Base-by-base conservation (phyloP, 1,284 basidiomycete species). In the Sanghuangporus baumii region DNA sequence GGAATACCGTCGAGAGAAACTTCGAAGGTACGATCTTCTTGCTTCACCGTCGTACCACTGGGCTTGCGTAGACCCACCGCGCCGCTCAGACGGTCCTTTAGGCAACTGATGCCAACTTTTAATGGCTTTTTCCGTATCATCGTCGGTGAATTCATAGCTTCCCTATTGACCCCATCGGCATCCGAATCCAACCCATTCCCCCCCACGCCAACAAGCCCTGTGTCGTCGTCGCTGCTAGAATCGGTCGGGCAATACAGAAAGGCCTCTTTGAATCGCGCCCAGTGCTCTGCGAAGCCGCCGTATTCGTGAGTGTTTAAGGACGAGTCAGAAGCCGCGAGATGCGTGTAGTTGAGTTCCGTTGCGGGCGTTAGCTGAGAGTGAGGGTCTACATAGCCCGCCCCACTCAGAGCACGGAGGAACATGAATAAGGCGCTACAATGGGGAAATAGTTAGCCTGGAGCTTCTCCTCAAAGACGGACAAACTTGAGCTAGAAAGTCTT, bases 241-340 rank as follows among this genome's bases (percentile, higher is more conserved):
- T 50, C 54, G 1, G n/a, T 31, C 2, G 60, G 46, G 31, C 62
- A 59, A 18, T 51, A 26, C 20, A 52, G 43, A 37, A 59, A 37
- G n/a, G 62, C 36, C 38, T 63, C 57, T 50, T 63, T 63, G 34
- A 63, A 56, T 18, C 62, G 62, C 26, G 41, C 43, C 58, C 57
- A 63, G 50, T 55, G 57, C 18, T 41, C 57, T 38, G 61, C 61
- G 23, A 63, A 52, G 9, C 48, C 57, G 4, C 40, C 38, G 38
- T 54, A 52, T 14, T 16, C 57, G 14, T 31, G 38, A n/a, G 20
- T 7, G 18, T 58, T 47, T 31, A 58, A 20, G 11, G 57, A 37
- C 1, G 16, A 12, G 14, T 23, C 47, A 9, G 7, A 2, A 14
- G n/a, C 43, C 2, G 23, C 14, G 48, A 20, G 16, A 18, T 51